Base-by-base conservation (phyloP, 116 monocot genomes). In the Posidonia oceanica region DNA sequence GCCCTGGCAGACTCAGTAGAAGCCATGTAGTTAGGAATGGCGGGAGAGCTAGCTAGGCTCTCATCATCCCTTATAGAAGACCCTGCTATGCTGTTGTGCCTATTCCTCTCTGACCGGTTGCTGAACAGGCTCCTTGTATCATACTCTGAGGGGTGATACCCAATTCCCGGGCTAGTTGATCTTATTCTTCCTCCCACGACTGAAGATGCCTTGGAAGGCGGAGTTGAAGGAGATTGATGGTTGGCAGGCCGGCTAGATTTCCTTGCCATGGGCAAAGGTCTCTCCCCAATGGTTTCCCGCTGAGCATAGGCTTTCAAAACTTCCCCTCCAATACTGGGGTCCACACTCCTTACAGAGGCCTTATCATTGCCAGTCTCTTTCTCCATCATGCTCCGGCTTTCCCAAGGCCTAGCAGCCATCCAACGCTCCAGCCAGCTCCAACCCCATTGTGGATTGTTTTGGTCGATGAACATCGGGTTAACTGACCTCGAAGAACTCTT, bases 401-500 rank as follows among this genome's bases (percentile, higher is more conserved):
- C 92, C 81, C 84, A 85, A 48, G 86, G 81, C 64, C 79, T 75
- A 14, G 87, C 81, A 56, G 87, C 85, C 81, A 89, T 87, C 94
- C 94, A 94, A 36, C 94, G 89, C 78, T 94, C 94, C 52, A 89
- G 39, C 94, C 94, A 94, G 83, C 90, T 94, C 94, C 94, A 94
- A 15, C 94, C 94, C 94, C 94, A 94, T 56, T 89, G 85, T 4
- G 81, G 87, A 80, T 94, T 94, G 79, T 68, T 85, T 4, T 83
- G 85, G 52, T 94, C 87, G 56, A 79, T 83, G 70, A 94, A 94
- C 74, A 83, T 55, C 39, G 81, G 81, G 58, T 75, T 87, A 23
- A 64, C 74, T 15, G 83, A 74, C 58, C 83, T 87, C 16, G 90
- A 94, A 63, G 82, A 75, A 51, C 18, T 71, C 65, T 75, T 79